phyloP scores from a whole-genome alignment of 2,329 filamentous ascomycete species.

The Trichoderma sp. region DNA sequence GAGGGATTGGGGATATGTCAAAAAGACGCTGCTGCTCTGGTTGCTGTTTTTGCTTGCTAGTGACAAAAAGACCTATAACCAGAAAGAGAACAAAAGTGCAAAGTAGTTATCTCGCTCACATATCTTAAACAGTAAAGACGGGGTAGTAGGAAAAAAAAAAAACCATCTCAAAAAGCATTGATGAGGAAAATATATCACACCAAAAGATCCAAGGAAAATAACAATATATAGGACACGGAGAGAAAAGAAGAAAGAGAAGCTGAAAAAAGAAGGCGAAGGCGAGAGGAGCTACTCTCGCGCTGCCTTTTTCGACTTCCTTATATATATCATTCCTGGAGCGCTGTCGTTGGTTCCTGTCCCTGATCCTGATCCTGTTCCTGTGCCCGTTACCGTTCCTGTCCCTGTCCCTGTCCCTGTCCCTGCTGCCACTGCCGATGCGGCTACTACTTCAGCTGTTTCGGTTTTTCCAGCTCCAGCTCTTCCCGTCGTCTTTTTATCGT shows the following conservation, averaged over 20 bases:
- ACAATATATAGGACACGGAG: neutral
- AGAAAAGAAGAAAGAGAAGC: neutral
- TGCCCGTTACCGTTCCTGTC: slow-evolving; percentile 3
- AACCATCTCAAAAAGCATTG: neutral
- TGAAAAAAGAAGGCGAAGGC: neutral
- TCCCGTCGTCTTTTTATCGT: slow-evolving; percentile 22
- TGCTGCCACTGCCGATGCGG: neutral
- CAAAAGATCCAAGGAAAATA: neutral
- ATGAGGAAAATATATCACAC: neutral
- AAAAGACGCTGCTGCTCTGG: slow-evolving; percentile 4
- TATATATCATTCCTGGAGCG: slow-evolving; percentile 25
- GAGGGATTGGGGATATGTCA: neutral
- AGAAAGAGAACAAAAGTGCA: neutral
- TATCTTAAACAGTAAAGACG: slow-evolving; percentile 4
- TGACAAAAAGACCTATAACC: neutral
- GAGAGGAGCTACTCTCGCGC: slow-evolving; percentile 13
- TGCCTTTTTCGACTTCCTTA: slow-evolving; percentile 27
- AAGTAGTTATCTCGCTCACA: neutral
- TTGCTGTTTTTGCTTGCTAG: slow-evolving; percentile 2
- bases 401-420: neutral
- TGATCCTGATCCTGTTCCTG: neutral
- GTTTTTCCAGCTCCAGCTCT: neutral
- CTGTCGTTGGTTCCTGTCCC: slow-evolving; percentile 9
- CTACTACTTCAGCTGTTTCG: slow-evolving; percentile 3
- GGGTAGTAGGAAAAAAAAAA: neutral